phyloP scores from a whole-genome alignment of 2,329 filamentous ascomycete genomes.

The Lasiodiplodia sp. region DNA sequence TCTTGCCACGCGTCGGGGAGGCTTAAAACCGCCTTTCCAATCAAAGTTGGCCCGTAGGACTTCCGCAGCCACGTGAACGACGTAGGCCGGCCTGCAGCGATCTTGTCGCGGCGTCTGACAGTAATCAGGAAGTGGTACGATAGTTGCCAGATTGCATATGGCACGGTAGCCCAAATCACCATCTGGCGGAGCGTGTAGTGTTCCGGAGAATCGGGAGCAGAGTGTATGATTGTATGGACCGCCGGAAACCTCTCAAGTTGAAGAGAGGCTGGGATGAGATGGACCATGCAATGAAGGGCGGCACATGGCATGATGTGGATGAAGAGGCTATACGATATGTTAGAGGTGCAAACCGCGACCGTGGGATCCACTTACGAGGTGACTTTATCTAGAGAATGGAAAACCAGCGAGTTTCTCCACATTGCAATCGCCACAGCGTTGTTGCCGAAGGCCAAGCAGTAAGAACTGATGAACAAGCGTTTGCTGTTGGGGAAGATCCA shows the following conservation, averaged over 20 bases:
- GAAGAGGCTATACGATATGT: constrained; percentile 70
- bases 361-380: constrained; percentile 66
- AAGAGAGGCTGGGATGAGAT: constrained; percentile 72
- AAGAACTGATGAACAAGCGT: constrained; percentile 88
- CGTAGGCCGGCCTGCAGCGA: constrained; percentile 91
- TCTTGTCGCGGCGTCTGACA: constrained; percentile 92
- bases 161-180: constrained; percentile 92
- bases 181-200: constrained; percentile 84
- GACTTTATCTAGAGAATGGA: constrained; percentile 98
- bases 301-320: constrained; percentile 99
- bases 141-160: constrained; percentile 92
- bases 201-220: constrained; percentile 72
- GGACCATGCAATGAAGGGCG: constrained; percentile 89
- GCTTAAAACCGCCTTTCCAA: constrained; percentile 83
- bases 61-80: constrained; percentile 96
- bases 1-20: constrained; percentile 82
- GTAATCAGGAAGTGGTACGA: constrained; percentile 95
- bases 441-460: constrained; percentile 93
- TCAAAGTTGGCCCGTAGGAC: constrained; percentile 88
- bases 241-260: constrained; percentile 81
- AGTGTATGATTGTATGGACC: constrained; percentile 79
- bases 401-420: constrained; percentile 98
- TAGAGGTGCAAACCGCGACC: background rate
- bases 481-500: constrained; percentile 93
- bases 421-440: constrained; percentile 98